These are phyloP conservation scores for Dryadomyces quercus-mongolicae DNA, from an alignment of 2,329 filamentous ascomycete genomes.

Conservation along the genomic window DNA sequence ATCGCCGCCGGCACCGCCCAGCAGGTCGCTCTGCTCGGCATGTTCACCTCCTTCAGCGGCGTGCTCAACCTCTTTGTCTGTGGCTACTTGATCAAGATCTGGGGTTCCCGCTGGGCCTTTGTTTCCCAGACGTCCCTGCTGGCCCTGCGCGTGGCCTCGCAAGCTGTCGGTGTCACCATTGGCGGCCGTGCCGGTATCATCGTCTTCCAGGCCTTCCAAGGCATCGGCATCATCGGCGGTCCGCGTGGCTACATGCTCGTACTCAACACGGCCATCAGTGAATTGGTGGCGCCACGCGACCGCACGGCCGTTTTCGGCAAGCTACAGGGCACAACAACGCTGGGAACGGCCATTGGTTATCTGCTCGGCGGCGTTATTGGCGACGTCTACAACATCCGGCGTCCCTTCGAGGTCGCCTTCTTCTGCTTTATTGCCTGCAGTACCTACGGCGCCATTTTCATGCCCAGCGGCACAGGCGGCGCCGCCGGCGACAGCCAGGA, in stretches of 20 bases:
- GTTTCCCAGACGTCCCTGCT: slow-evolving; percentile 51
- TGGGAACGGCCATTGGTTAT: slow-evolving; percentile 52
- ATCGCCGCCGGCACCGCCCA: background rate
- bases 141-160: slow-evolving; percentile 47
- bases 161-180: slow-evolving; percentile 50
- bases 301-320: slow-evolving; percentile 53
- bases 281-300: slow-evolving; percentile 44
- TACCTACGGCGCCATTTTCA: background rate
- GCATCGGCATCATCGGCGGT: slow-evolving; percentile 55
- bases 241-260: slow-evolving; percentile 57
- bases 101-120: slow-evolving; percentile 50
- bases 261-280: slow-evolving; percentile 54
- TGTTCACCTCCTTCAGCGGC: slow-evolving; percentile 4
- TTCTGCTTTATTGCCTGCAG: background rate
- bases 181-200: slow-evolving; percentile 48
- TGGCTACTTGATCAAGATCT: slow-evolving; percentile 51
- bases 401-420: slow-evolving; percentile 43
- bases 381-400: slow-evolving; percentile 46
- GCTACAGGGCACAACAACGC: slow-evolving; percentile 52
- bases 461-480: background rate
- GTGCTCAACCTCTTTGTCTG: slow-evolving; percentile 54
- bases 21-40: background rate
- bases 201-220: slow-evolving; percentile 53
- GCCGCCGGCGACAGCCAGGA: background rate
- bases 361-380: slow-evolving; percentile 51